Evolutionary conservation across 371 early-diverging fungal genomes (phyloP).

Genomic region (Capniomyces stellatus): DNA sequence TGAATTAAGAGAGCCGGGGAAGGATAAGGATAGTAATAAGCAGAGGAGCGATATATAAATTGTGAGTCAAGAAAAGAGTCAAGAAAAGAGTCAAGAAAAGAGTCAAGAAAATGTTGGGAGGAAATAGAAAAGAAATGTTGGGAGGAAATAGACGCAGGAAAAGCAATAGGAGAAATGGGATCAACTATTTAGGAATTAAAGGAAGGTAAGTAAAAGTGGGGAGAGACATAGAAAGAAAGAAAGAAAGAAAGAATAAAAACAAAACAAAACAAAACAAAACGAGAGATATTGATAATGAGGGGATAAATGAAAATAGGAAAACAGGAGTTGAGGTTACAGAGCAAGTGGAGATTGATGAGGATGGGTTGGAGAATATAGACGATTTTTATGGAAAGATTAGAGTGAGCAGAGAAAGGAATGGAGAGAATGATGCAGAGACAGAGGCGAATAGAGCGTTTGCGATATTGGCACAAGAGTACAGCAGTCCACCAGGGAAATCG

Average conservation of each 20-base stretch:
- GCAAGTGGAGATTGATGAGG: conserved; percentile 12
- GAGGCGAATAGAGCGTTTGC: not conserved
- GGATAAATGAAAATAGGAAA: conserved; percentile 7
- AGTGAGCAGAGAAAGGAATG: conserved; percentile 3
- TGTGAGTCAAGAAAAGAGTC: too few relatives aligned
- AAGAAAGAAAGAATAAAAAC: not conserved
- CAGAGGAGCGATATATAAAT: too few relatives aligned
- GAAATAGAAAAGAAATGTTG: too few relatives aligned
- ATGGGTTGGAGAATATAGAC: conserved; percentile 21
- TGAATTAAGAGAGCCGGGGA: too few relatives aligned
- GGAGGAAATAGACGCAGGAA: too few relatives aligned
- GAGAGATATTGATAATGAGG: not conserved
- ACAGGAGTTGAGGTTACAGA: conserved; percentile 16
- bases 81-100: too few relatives aligned
- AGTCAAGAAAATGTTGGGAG: too few relatives aligned
- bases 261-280: not conserved
- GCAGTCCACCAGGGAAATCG: conserved; percentile 2
- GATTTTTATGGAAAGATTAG: conserved; percentile 19
- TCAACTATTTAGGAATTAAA: too few relatives aligned
- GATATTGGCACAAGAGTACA: not conserved
- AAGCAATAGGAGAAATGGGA: too few relatives aligned
- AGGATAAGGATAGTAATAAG: too few relatives aligned
- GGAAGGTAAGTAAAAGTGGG: too few relatives aligned
- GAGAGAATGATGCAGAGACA: not conserved
- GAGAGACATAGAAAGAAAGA: too few relatives aligned